Conservation (phyloP, 352 stramenopile species). For the Halophytophthora batemanensis region DNA sequence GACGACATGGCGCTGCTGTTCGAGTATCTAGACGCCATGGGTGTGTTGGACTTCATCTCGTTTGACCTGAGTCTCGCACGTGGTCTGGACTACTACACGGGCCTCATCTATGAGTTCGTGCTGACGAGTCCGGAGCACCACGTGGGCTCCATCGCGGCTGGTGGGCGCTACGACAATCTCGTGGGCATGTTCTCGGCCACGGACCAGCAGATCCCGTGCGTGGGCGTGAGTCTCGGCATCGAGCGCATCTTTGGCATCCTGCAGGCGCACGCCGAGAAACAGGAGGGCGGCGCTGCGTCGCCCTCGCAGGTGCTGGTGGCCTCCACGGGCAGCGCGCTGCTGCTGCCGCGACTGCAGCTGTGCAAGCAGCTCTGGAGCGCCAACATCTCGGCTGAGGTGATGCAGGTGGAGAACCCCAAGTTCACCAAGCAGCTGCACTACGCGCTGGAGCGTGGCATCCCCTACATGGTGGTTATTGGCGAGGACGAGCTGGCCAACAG, state of each 20-base stretch:
- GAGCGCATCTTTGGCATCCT: conserved; percentile 99
- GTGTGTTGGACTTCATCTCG: conserved; percentile 90
- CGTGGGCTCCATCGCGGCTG: conserved; percentile 97
- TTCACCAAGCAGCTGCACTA: conserved; percentile 97
- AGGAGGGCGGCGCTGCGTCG: conserved; percentile 22
- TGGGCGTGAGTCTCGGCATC: conserved; percentile 98
- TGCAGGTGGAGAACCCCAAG: conserved; percentile 95
- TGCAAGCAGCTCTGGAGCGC: conserved; percentile 84
- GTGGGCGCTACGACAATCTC: conserved; percentile 98
- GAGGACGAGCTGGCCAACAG: conserved; percentile 93
- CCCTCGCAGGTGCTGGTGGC: conserved; percentile 93
- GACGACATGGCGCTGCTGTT: conserved; percentile 94
- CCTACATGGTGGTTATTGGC: conserved; percentile 97
- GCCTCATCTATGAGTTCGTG: conserved; percentile 99
- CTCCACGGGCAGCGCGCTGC: conserved; percentile 73
- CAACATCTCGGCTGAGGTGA: conserved; percentile 96
- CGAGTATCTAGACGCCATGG: conserved; percentile 97
- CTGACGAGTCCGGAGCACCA: conserved; percentile 86
- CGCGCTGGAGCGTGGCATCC: conserved; percentile 93
- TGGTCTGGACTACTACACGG: conserved; percentile 99
- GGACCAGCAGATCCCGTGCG: conserved; percentile 95
- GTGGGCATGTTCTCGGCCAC: conserved; percentile 97
- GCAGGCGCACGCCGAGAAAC: conserved; percentile 88
- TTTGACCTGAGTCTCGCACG: conserved; percentile 97
- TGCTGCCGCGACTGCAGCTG: conserved; percentile 65